Evolutionary conservation across 225 moss, liverwort and hornwort species (phyloP), one percentile per base, ranked within the genome.

Genomic region (Bryoerythrophyllum caledonicum): DNA sequence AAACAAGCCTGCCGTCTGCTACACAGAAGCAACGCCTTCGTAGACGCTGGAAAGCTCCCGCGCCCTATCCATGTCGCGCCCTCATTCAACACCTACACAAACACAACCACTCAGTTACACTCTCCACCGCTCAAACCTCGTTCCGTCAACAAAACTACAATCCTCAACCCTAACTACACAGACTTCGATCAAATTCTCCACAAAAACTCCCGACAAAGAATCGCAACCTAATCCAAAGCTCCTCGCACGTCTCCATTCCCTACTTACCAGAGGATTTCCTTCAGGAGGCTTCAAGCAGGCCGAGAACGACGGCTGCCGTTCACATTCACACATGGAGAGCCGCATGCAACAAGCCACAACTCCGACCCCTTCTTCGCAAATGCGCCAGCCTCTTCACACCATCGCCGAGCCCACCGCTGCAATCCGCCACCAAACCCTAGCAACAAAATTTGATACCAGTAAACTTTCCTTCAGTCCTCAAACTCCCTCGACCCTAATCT

Each of bases 61-160:
- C 93, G 90, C 49, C 93, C 93, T 25, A 93, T 84, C 93, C 91
- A 91, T 81, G 91, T 91, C 77, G 77, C 79, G 28, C 88, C 82
- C 67, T 86, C 84, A 32, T 76, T 84, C 57, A 93, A 71, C 62
- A 79, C 86, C 93, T 93, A 80, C 68, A 60, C 51, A 67, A 67
- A 66, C 54, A 55, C 21, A 55, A 55, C 7, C 8, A 23, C 20
- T 52, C 52, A 8, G 15, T 49, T 17, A 3, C 51, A 51, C 51
- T 51, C 51, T 51, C 51, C 16, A 51, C 51, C 19, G 20, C 51
- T 51, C 20, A 25, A 63, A 23, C 51, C 40, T 17, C 16, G 15
- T 54, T 67, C 14, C 44, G 27, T 3, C 19, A 12, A 10, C 12
- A 56, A 25, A 56, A 25, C 49, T 19, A 49, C 57, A 26, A 27